Percentiles rank a stretch among this genome's conserved stretches.
Evolutionary conservation across 2,329 filamentous ascomycete species (phyloP).

Genomic region (Chaetomium olivaceum): DNA sequence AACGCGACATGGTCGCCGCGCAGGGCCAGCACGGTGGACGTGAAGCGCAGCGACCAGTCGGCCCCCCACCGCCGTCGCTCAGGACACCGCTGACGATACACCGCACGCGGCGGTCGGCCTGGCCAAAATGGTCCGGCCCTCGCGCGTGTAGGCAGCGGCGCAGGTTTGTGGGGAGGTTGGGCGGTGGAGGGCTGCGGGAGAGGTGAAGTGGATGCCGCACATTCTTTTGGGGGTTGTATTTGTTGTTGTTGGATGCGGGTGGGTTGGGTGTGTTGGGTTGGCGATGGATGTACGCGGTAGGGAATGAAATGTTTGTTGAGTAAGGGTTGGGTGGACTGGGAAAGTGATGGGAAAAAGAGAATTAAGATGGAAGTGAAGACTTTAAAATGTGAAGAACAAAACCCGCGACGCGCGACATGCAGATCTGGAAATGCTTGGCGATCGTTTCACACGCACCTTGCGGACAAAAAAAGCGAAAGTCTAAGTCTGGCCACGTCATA

Average conservation of each 20-base stretch:
- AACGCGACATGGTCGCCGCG: constrained; percentile 69
- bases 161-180: constrained; percentile 42
- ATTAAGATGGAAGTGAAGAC: background rate
- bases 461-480: no score
- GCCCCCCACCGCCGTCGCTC: background rate
- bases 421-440: constrained; percentile 5
- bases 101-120: constrained; percentile 36
- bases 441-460: background rate
- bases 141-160: constrained; percentile 52
- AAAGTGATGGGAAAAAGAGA: background rate
- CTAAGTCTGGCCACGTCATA: no score
- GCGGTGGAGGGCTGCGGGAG: constrained; percentile 38
- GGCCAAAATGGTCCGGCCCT: constrained; percentile 60
- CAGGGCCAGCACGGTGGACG: constrained; percentile 88
- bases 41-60: constrained; percentile 57
- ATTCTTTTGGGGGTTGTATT: constrained; percentile 43
- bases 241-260: no score
- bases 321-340: background rate
- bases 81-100: no score
- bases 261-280: background rate
- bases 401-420: background rate
- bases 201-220: constrained; percentile 63
- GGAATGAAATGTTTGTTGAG: background rate
- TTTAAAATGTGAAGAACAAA: background rate
- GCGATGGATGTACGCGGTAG: background rate